Base-by-base conservation (phyloP, 257 asterid genomes). In the Sherardia arvensis region DNA sequence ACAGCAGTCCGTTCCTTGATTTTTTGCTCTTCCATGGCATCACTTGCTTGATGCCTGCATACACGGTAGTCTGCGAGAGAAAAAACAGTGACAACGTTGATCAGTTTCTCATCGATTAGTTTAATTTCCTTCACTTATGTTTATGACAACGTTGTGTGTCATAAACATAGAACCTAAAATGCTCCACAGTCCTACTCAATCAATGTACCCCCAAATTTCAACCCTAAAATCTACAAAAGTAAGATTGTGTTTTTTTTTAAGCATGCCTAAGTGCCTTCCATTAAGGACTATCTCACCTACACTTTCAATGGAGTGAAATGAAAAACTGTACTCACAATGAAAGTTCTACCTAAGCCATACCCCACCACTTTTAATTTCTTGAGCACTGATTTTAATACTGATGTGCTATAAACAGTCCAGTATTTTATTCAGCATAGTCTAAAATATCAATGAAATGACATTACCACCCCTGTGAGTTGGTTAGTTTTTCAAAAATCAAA, bases 1-100 rank as follows among this genome's bases (percentile, higher is more conserved):
- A 58, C 43, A 29, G 25, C 15, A 29, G 14, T 58, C 62, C 26
- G 29, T 58, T 76, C 66, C 67, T 81, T 3, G 82, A 59, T 71
- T 77, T 87, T 62, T 66, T 81, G 45, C 77, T 74, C 77, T 78
- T 87, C 93, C 95, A 83, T 17, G 83, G 85, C 2, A 85, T 65
- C 53, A 67, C 88, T 49, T 83, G 87, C 85, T 85, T 87, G 45
- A 87, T 73, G 12, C 95, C 91, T 61, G 79, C 72, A 55, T 56
- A 83, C 47, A 85, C 78, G 1, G 80, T 62, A 38, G 75, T 81
- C 95, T 87, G 85, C 18, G 62, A 38, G 51, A 25, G 26, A 10
- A 67, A 1, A n/a, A 4, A 32, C 8, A 4, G 54, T 20, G 18
- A 21, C 1, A 25, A 21, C 1, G 20, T 29, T 58, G 15, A 10